Evolutionary conservation across 495 filamentous ascomycete species (phyloP), one percentile per base, ranked within the genome.

Genomic region (Aspergillus leporis): DNA sequence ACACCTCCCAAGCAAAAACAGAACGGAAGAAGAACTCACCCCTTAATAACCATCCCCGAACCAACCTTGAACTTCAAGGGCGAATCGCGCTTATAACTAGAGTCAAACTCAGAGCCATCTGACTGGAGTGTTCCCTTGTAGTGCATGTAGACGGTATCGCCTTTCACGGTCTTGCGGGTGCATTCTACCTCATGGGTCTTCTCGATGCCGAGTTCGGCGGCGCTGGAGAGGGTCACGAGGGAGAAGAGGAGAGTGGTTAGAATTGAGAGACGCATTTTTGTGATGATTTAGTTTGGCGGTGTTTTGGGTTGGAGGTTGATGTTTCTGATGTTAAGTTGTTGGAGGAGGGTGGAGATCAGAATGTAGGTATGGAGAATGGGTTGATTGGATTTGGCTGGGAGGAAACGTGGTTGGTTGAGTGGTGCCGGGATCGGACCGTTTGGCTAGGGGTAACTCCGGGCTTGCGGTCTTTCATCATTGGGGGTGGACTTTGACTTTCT

Each of bases 51-150:
- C 66, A 85, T 82, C 8, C 92, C 91, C 32, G 75, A 76, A 13
- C 93, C 93, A 14, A 98, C 76, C 58, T 74, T 83, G 74, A 98
- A 97, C 61, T 57, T 80, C 70, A 98, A 86, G 0, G 93, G 93
- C 51, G 73, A 61, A 30, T 84, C 82, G 51, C 92, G 86, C 63
- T 91, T 83, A 74, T 93, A 96, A 64, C 75, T 83, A 25, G 78
- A 67, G 58, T 86, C 83, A 65, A 86, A 86, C 57, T 85, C 66
- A n/a, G 68, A 70, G 51, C 82, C 81, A 54, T 74, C 70, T 21
- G 67, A 53, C 25, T 69, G 79, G 23, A 97, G 81, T 0, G 87
- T 94, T 57, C 93, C 93, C 34, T 84, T 81, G 77, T 98, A 98
- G 78, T 98, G 90, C 59, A 97, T 91, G 36, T 78, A 74, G 63